Conservation (phyloP, 495 filamentous ascomycete species). For the Penicillium roqueforti region DNA sequence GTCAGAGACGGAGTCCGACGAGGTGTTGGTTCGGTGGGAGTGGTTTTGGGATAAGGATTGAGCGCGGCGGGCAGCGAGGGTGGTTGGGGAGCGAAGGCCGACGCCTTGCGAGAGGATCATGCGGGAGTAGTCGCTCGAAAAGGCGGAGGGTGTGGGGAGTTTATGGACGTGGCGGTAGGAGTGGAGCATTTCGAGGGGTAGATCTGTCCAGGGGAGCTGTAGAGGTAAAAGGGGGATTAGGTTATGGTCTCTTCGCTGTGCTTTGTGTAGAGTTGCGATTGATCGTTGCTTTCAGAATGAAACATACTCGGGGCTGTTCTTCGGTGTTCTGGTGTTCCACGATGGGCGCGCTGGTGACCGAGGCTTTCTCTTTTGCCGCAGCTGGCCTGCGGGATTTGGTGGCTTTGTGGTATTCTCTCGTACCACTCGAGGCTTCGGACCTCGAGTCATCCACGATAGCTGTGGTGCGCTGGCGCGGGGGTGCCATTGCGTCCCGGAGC, state of each 20-base stretch:
- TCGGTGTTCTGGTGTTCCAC: conserved; percentile 20
- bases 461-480: conserved; percentile 44
- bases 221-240: not conserved
- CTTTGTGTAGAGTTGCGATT: not conserved
- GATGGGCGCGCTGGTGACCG: conserved; percentile 37
- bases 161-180: conserved; percentile 76
- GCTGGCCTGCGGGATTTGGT: conserved; percentile 32
- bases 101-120: conserved; percentile 68
- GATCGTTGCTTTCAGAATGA: not conserved
- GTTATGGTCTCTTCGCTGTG: not conserved
- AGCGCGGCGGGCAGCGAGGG: conserved; percentile 41
- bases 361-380: conserved; percentile 27
- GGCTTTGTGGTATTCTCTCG: conserved; percentile 40
- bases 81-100: conserved; percentile 51
- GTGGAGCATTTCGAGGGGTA: conserved; percentile 68
- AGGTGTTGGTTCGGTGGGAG: conserved; percentile 7
- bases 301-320: conserved; percentile 34
- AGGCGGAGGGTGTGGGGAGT: conserved; percentile 64
- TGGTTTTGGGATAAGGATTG: conserved; percentile 21
- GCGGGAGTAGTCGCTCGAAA: conserved; percentile 66
- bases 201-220: conserved; percentile 72
- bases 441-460: conserved; percentile 49
- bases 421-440: conserved; percentile 51
- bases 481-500: conserved; percentile 34
- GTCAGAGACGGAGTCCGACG: conserved; percentile 5